phyloP scores from a whole-genome alignment of 2,329 filamentous ascomycete species.

The Blastomyces emzantsi region DNA sequence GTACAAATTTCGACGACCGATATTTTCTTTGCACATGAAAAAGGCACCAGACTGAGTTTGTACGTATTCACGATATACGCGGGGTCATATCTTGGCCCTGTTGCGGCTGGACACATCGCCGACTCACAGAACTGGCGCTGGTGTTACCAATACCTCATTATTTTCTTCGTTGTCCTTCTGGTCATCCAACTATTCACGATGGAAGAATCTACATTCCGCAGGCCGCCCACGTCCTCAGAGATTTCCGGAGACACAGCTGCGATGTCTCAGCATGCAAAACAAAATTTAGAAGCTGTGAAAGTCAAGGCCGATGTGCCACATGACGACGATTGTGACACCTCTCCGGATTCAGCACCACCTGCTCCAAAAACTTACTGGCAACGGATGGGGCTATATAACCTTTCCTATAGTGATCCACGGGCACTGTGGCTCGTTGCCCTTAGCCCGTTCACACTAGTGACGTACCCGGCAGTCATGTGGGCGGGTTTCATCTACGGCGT shows the following conservation, averaged over 20 bases:
- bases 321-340: slow-evolving; percentile 1
- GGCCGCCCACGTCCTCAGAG: slow-evolving; percentile 17
- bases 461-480: slow-evolving; percentile 24
- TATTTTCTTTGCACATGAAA: slow-evolving; percentile 39
- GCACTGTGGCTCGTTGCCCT: slow-evolving; percentile 25
- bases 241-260: slow-evolving; percentile 5
- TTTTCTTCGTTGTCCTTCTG: slow-evolving; percentile 33
- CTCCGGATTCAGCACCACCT: slow-evolving; percentile 3
- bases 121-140: slow-evolving; percentile 42
- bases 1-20: slow-evolving; percentile 41
- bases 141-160: slow-evolving; percentile 42
- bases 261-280: slow-evolving; percentile 1
- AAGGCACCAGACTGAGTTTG: slow-evolving; percentile 35
- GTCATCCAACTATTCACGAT: slow-evolving; percentile 50
- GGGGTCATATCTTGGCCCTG: slow-evolving; percentile 36
- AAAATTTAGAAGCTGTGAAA: slow-evolving; percentile 9
- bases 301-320: slow-evolving; percentile 1
- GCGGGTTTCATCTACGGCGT: slow-evolving; percentile 24
- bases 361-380: slow-evolving; percentile 38
- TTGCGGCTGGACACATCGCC: slow-evolving; percentile 26
- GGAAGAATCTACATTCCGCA: slow-evolving; percentile 51
- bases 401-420: slow-evolving; percentile 10
- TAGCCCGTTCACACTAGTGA: slow-evolving; percentile 23
- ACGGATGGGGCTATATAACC: slow-evolving; percentile 30
- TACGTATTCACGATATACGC: slow-evolving; percentile 41